Evolutionary conservation across 345 rosid species (phyloP).

Genomic region (Limnanthes douglasii): DNA sequence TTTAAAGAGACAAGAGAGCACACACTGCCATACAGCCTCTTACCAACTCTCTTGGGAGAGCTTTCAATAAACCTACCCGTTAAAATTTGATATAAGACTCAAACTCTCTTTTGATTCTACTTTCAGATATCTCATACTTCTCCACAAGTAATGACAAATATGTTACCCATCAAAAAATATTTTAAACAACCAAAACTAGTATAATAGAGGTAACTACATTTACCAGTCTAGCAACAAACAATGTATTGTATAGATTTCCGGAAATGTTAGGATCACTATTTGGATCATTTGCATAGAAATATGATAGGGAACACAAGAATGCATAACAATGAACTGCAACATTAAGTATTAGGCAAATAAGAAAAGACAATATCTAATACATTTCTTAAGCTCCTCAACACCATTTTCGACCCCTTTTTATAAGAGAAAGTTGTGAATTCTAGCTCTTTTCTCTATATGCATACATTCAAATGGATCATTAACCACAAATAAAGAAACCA

Average conservation of each 20-base stretch:
- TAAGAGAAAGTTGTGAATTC: slow-evolving; percentile 60
- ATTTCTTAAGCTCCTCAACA: slow-evolving; percentile 61
- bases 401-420: slow-evolving; percentile 85
- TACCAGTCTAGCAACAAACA: slow-evolving; percentile 93
- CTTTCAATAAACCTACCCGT: slow-evolving; percentile 84
- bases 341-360: slow-evolving; percentile 2
- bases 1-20: slow-evolving; percentile 9
- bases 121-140: slow-evolving; percentile 94
- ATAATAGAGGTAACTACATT: slow-evolving; percentile 11
- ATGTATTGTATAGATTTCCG: slow-evolving; percentile 96
- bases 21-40: slow-evolving; percentile 31
- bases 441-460: slow-evolving; percentile 59
- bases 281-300: slow-evolving; percentile 62
- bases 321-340: slow-evolving; percentile 2
- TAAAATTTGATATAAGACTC: slow-evolving; percentile 97
- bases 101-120: slow-evolving; percentile 98
- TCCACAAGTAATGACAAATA: slow-evolving; percentile 22
- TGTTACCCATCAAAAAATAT: slow-evolving; percentile 4
- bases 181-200: slow-evolving; percentile 4
- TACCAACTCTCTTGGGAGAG: slow-evolving; percentile 63
- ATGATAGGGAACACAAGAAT: slow-evolving; percentile 1
- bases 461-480: background rate
- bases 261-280: slow-evolving; percentile 55
- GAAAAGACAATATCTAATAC: slow-evolving; percentile 19
- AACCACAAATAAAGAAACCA: background rate